These are phyloP conservation scores for Vitis vinifera DNA, from an alignment of 164 flowering plant genomes.

Conservation along the genomic window DNA sequence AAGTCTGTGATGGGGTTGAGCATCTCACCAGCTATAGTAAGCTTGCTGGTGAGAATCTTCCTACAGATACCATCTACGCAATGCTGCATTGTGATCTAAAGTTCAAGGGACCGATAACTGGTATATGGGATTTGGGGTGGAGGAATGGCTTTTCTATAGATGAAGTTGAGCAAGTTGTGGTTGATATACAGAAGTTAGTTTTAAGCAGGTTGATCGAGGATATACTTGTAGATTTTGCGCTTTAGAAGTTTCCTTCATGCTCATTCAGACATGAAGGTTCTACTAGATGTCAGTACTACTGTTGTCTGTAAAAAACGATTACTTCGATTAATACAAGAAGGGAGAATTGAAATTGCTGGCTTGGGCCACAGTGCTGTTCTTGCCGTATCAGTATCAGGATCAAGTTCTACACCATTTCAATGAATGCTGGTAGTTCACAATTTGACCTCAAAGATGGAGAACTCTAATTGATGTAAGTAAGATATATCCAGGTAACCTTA, in stretches of 20 bases:
- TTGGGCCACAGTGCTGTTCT: not conserved
- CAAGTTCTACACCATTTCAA: too few relatives aligned
- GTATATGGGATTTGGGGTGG: conserved; percentile 74
- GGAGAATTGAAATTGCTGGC: not conserved
- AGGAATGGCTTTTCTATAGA: conserved; percentile 35
- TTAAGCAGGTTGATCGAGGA: conserved; percentile 57
- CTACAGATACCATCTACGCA: conserved; percentile 27
- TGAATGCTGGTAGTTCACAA: too few relatives aligned
- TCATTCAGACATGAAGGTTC: not conserved
- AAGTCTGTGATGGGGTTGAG: conserved; percentile 53
- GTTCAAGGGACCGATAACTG: conserved; percentile 34
- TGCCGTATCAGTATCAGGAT: too few relatives aligned
- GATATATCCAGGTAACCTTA: too few relatives aligned
- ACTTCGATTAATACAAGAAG: not conserved
- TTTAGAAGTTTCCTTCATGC: conserved; percentile 2
- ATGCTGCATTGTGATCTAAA: conserved; percentile 57
- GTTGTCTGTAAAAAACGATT: not conserved
- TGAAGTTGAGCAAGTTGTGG: conserved; percentile 45
- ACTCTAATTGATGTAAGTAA: too few relatives aligned
- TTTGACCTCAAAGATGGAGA: too few relatives aligned
- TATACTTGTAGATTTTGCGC: conserved; percentile 24
- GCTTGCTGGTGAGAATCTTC: conserved; percentile 17
- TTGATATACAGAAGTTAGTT: conserved; percentile 51
- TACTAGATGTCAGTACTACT: not conserved
- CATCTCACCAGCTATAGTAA: conserved; percentile 34